phyloP scores from a whole-genome alignment of 2,329 filamentous ascomycete species.

The Lecanicillium sp. region DNA sequence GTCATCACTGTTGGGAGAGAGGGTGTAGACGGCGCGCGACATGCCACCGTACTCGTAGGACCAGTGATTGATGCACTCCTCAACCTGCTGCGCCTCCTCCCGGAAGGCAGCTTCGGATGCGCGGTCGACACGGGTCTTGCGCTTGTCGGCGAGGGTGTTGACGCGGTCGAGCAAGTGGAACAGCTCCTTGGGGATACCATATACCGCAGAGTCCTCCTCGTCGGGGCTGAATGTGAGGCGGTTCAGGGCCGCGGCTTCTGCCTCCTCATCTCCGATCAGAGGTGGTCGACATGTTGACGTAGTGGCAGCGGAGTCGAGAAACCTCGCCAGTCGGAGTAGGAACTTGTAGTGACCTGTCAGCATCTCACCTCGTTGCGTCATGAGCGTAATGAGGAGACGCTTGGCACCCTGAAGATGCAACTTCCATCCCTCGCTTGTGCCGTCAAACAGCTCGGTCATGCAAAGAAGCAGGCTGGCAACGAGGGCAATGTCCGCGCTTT shows the following conservation, averaged over 20 bases:
- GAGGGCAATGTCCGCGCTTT: constrained; percentile 30
- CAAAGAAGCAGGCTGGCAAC: constrained; percentile 35
- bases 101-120: constrained; percentile 26
- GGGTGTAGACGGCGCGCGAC: constrained; percentile 21
- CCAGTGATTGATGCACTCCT: constrained; percentile 33
- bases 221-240: constrained; percentile 22
- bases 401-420: constrained; percentile 38
- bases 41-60: constrained; percentile 25
- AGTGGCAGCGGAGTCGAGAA: constrained; percentile 30
- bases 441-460: constrained; percentile 38
- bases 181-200: constrained; percentile 30
- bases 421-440: constrained; percentile 36
- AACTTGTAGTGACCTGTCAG: constrained; percentile 35
- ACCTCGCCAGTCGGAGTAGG: constrained; percentile 26
- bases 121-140: constrained; percentile 25
- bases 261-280: constrained; percentile 28
- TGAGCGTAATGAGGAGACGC: constrained; percentile 28
- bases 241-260: constrained; percentile 23
- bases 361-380: constrained; percentile 25
- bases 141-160: constrained; percentile 28
- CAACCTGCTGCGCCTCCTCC: constrained; percentile 24
- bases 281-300: constrained; percentile 29
- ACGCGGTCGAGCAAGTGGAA: constrained; percentile 29
- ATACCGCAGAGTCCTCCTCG: constrained; percentile 29
- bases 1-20: constrained; percentile 22